Base-by-base conservation (phyloP, 208 protist species). In the Acanthamoeba rhysodes region DNA sequence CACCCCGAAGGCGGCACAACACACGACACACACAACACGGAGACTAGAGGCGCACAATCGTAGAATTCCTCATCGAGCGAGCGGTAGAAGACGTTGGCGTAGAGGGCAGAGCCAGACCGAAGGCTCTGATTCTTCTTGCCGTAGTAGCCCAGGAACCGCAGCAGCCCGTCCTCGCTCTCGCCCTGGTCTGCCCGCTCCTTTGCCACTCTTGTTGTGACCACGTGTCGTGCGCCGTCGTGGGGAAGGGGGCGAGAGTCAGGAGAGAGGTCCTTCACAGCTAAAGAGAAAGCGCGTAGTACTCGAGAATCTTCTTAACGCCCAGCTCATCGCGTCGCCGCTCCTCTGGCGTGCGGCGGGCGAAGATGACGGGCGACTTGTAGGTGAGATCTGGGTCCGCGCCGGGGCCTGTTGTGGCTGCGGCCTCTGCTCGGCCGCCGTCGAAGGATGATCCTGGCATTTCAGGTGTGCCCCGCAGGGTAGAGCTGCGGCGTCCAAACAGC, bases 51-150 rank as follows among this genome's bases (percentile, higher is more conserved):
- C 76, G 48, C 24, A 84, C 76, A 18, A 29, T 84, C 76, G 76
- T 84, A 84, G 48, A 84, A 84, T 41, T 84, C 76, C 29, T 84
- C 76, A 45, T 84, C 48, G 76, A 84, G 76, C 20, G 76, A 84
- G 20, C 48, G 76, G 48, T 84, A 84, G 48, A 84, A 84, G n/a
- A 84, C 76, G 48, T 84, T 84, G 24, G 76, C 76, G 27, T 84
- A 84, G 76, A 84, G 76, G 9, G 76, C 76, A 12, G 76, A 84
- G 76, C 76, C 76, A 4, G n/a, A n/a, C 14, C 76, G 76, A 18
- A 84, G 27, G 48, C 41, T 32, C 76, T 84, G 76, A 45, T 84
- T 84, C 76, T 84, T 84, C 41, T 84, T 84, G 41, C 76, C 76
- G 32, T 84, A 84, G 76, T 55, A 84, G 76, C 76, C 76, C 41